Percentiles rank a stretch among this genome's conserved stretches.
Conservation (phyloP, 257 asterid species). For the Solanum paucissectum region DNA sequence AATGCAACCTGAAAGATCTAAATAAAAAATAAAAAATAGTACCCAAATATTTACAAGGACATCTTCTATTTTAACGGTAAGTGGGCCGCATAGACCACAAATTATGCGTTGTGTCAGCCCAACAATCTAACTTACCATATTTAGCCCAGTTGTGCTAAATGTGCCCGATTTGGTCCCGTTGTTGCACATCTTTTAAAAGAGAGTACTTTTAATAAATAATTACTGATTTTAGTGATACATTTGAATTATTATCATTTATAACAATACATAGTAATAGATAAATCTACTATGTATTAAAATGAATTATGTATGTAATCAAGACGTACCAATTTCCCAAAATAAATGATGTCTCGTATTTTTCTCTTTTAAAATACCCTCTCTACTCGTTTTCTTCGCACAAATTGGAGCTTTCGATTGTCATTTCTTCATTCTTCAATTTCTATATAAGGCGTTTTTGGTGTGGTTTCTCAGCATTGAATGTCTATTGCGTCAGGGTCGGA, state of each 20-base stretch:
- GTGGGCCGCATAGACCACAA: neutral
- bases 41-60: neutral
- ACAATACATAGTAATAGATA: neutral
- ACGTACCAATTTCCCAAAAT: neutral
- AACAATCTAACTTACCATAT: neutral
- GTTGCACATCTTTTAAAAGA: neutral
- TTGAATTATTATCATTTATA: no score
- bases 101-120: neutral
- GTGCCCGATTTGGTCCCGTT: neutral
- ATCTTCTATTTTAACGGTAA: neutral
- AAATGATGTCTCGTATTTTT: neutral
- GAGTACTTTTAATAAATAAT: no score
- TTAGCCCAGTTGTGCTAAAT: neutral
- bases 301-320: neutral
- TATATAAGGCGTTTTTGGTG: neutral
- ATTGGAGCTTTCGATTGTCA: neutral
- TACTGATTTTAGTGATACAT: no score
- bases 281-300: no score
- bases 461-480: neutral
- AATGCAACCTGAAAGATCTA: neutral
- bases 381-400: neutral
- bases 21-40: neutral
- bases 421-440: neutral
- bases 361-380: neutral
- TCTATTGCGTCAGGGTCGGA: neutral